These are phyloP conservation scores for Cucurbita ficifolia DNA, from an alignment of 306 rosid genomes.

Conservation along the genomic window DNA sequence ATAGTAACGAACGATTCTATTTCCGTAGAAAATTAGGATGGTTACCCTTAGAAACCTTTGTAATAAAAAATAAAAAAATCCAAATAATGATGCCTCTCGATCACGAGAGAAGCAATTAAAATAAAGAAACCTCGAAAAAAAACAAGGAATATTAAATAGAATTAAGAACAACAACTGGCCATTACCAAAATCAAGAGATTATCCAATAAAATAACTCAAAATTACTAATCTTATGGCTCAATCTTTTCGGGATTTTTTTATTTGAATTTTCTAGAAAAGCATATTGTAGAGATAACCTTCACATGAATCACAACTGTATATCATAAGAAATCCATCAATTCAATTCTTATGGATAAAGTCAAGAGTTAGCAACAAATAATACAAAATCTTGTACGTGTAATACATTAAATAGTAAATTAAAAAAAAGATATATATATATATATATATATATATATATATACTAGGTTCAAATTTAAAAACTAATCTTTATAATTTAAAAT, in stretches of 20 bases:
- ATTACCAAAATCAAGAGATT: not conserved
- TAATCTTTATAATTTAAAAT: not conserved
- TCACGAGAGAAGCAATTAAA: not conserved
- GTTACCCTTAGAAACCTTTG: too few relatives aligned
- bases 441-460: too few relatives aligned
- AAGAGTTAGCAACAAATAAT: not conserved
- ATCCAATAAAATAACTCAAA: not conserved
- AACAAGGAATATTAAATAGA: not conserved
- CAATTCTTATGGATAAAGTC: not conserved
- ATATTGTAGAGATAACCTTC: not conserved
- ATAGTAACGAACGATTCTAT: too few relatives aligned
- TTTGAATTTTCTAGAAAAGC: not conserved
- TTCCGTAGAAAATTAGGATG: too few relatives aligned
- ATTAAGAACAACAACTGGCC: not conserved
- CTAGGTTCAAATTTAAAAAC: not conserved
- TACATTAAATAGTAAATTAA: not conserved
- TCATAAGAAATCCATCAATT: not conserved
- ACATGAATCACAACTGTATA: slow-evolving; percentile 1
- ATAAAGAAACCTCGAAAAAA: not conserved
- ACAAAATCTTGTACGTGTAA: not conserved
- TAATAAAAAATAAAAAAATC: not conserved
- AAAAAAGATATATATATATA: not conserved
- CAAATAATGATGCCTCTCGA: not conserved
- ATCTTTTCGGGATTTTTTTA: not conserved
- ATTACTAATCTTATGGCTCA: not conserved